These are phyloP conservation scores for Xylariaceae sp. DNA, from an alignment of 2,329 filamentous ascomycete species.

Conservation along the genomic window DNA sequence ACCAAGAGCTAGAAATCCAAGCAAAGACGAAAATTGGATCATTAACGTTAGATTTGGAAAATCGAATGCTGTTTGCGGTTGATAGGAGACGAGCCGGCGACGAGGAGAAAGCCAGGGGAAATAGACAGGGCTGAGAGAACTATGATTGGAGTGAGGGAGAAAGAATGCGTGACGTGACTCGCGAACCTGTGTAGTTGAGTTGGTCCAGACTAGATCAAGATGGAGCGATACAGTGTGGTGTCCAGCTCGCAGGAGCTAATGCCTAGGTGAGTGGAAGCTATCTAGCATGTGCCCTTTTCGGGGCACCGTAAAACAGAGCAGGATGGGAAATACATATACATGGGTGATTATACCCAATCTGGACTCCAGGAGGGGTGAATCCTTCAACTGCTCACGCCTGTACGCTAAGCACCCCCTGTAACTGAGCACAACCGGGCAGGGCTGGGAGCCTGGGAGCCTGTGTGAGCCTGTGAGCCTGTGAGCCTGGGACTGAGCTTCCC, in stretches of 20 bases:
- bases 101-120: constrained; percentile 21
- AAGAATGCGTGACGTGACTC: constrained; percentile 23
- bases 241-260: constrained; percentile 5
- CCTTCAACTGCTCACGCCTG: constrained; percentile 27
- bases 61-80: constrained; percentile 17
- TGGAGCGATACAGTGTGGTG: constrained; percentile 11
- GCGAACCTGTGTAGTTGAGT: constrained; percentile 22
- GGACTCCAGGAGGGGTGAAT: constrained; percentile 36
- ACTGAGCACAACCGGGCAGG: constrained; percentile 31
- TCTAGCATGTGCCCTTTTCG: constrained; percentile 21
- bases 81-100: constrained; percentile 21
- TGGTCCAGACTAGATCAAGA: constrained; percentile 25
- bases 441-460: constrained; percentile 22
- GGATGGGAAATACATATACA: constrained; percentile 43
- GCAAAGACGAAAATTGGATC: constrained; percentile 18
- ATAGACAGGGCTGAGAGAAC: constrained; percentile 20
- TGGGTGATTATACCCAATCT: neutral
- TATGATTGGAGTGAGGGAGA: constrained; percentile 24
- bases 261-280: constrained; percentile 10
- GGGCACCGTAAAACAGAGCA: constrained; percentile 43
- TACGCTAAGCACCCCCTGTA: constrained; percentile 31
- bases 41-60: constrained; percentile 10
- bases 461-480: constrained; percentile 25
- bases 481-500: constrained; percentile 29
- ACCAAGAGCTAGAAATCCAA: constrained; percentile 18